A percentile compares a stretch with the other conserved stretches of the same genome.
phyloP scores from a whole-genome alignment of 495 filamentous ascomycete genomes.

The Hyphodiscus hymeniophilus region DNA sequence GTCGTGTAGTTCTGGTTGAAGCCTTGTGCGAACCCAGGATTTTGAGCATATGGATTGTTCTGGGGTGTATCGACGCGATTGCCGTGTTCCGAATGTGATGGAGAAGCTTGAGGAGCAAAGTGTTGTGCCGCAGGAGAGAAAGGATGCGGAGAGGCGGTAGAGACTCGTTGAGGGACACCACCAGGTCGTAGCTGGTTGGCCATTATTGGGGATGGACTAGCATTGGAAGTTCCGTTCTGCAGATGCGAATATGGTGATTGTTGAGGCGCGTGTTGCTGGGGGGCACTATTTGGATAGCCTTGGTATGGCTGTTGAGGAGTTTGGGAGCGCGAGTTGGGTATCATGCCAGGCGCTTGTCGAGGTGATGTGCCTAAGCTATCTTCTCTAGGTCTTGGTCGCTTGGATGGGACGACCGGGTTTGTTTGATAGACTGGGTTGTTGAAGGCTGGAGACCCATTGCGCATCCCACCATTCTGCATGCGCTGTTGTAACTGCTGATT shows the following conservation, averaged over 20 bases:
- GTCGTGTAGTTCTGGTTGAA: slow-evolving; percentile 44
- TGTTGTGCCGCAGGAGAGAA: slow-evolving; percentile 76
- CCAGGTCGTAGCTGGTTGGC: slow-evolving; percentile 61
- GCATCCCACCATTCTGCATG: slow-evolving; percentile 77
- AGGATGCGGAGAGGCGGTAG: slow-evolving; percentile 84
- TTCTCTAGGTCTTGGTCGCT: slow-evolving; percentile 72
- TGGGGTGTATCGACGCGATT: slow-evolving; percentile 71
- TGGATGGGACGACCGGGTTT: slow-evolving; percentile 78
- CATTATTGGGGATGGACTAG: slow-evolving; percentile 81
- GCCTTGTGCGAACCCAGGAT: slow-evolving; percentile 49
- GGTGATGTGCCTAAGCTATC: slow-evolving; percentile 81
- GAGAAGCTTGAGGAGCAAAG: slow-evolving; percentile 67
- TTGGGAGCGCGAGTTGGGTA: slow-evolving; percentile 81
- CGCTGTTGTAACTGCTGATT: slow-evolving; percentile 52
- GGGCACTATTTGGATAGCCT: slow-evolving; percentile 49
- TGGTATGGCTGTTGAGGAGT: slow-evolving; percentile 74
- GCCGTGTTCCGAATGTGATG: slow-evolving; percentile 67
- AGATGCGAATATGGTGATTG: slow-evolving; percentile 73
- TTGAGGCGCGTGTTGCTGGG: slow-evolving; percentile 47
- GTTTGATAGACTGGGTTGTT: slow-evolving; percentile 67
- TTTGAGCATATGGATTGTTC: slow-evolving; percentile 48
- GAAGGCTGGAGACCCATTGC: slow-evolving; percentile 67
- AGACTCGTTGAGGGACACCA: slow-evolving; percentile 67
- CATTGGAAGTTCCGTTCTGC: slow-evolving; percentile 69
- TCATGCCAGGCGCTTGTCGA: slow-evolving; percentile 61